Base-by-base conservation (phyloP, 2,329 filamentous ascomycete species). In the Hortaea sp. region DNA sequence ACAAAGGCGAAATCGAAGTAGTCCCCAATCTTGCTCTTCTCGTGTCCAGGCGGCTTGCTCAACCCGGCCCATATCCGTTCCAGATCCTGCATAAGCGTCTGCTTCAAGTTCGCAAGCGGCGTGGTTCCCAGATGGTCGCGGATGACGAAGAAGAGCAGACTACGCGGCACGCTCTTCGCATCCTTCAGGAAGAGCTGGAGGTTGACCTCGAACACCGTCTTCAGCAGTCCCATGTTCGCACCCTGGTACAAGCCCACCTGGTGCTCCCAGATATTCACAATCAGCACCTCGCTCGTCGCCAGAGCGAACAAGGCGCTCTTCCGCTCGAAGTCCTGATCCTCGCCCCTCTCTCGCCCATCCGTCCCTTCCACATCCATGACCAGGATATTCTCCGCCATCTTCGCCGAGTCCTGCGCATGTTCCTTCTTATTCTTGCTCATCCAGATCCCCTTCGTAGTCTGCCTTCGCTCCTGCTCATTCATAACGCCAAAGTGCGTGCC, bases 351-450 rank as follows among this genome's bases (percentile, higher is more conserved):
- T 56, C 92, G 81, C 44, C 92, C 92, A 65, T 98, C 92, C 7
- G 92, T 97, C 56, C 92, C 92, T 68, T 98, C 92, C 39, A 98
- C 92, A 63, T 98, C 92, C 92, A 98, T 98, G 57, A 98, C 92
- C 52, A 98, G 74, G 59, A 98, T 95, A 67, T 98, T 98, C 60
- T 95, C 88, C 45, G 90, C 89, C 88, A 97, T 95, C 53, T 73
- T 46, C 29, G 53, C 47, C 53, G 68, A 67, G 43, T 71, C 67
- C 56, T 76, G 75, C 6, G 62, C 64, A 39, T 69, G 66, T 44
- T 68, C 65, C 29, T 72, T 71, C 73, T 94, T 95, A 70, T 97
- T 97, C 73, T 95, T 94, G 54, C 89, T 94, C 84, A 98, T 84
- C 92, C 92, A 98, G 65, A 98, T 98, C 63, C 92, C 92, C 74